These are phyloP conservation scores for Parastagonospora nodorum DNA, from an alignment of 2,329 filamentous ascomycete genomes.

Conservation along the genomic window DNA sequence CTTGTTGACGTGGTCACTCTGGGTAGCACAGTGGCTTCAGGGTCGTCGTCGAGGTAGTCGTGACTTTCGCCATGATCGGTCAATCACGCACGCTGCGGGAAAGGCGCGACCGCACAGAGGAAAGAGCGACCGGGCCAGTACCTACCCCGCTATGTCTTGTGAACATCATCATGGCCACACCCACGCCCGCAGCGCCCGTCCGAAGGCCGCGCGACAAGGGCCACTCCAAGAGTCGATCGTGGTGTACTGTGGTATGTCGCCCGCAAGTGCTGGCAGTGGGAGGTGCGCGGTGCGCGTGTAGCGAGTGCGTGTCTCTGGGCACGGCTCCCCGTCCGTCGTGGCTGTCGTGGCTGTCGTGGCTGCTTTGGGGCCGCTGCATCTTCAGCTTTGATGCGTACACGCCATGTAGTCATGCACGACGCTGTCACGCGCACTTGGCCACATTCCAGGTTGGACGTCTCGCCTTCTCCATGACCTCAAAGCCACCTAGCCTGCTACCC, in stretches of 20 bases:
- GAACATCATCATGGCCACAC: not conserved
- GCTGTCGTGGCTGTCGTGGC: too few relatives aligned
- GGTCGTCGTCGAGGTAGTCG: conserved; percentile 11
- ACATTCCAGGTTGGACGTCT: conserved; percentile 34
- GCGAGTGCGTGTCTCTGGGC: not conserved
- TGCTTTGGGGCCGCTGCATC: conserved; percentile 25
- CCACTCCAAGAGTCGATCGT: too few relatives aligned
- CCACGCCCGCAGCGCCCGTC: too few relatives aligned
- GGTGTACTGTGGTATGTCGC: too few relatives aligned
- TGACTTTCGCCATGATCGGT: conserved; percentile 13
- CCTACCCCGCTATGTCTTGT: not conserved
- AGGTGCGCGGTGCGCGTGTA: not conserved
- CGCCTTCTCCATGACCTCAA: conserved; percentile 38
- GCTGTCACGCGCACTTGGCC: conserved; percentile 38
- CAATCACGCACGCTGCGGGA: conserved; percentile 12
- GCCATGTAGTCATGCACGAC: conserved; percentile 24
- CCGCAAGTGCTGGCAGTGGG: not conserved
- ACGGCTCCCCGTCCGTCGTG: conserved; percentile 6
- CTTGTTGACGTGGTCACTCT: conserved; percentile 20
- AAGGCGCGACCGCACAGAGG: conserved; percentile 9
- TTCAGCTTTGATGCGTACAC: conserved; percentile 18
- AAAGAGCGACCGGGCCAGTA: conserved; percentile 12
- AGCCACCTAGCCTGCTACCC: conserved; percentile 47
- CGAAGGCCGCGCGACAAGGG: too few relatives aligned
- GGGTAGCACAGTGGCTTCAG: conserved; percentile 14